A percentile compares a stretch with the other conserved stretches of the same genome.
These are phyloP conservation scores for Aspergillus melleus DNA, from an alignment of 2,329 filamentous ascomycete species.

Conservation along the genomic window DNA sequence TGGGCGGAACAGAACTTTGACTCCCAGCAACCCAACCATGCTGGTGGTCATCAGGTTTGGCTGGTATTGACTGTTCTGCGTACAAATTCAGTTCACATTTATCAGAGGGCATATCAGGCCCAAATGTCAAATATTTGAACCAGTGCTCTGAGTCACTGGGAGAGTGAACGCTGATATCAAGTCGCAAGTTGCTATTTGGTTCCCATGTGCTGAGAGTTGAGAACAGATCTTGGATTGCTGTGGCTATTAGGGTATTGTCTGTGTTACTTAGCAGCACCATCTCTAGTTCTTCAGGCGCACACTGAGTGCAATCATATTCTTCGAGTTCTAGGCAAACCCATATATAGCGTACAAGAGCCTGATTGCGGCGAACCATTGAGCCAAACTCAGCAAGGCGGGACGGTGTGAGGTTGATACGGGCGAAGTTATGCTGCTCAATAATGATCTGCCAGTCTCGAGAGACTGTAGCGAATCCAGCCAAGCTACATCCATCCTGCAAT, in stretches of 20 bases:
- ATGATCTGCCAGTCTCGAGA: too few relatives aligned
- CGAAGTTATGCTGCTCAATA: too few relatives aligned
- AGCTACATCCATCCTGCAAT: too few relatives aligned
- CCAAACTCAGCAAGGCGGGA: too few relatives aligned
- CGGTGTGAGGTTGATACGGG: too few relatives aligned
- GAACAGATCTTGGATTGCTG: slow-evolving; percentile 8
- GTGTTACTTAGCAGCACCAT: too few relatives aligned
- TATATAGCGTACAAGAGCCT: slow-evolving; percentile 1
- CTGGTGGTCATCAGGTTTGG: slow-evolving; percentile 1
- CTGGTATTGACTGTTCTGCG: slow-evolving; percentile 1
- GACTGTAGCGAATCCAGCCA: too few relatives aligned
- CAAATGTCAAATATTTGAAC: slow-evolving; percentile 9
- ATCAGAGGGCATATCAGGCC: slow-evolving; percentile 4
- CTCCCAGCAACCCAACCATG: slow-evolving; percentile 4
- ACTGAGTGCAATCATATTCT: slow-evolving; percentile 5
- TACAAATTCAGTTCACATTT: background rate
- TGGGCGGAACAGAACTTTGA: background rate
- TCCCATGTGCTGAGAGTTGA: slow-evolving; percentile 8
- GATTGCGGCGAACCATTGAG: background rate
- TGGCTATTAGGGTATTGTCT: background rate
- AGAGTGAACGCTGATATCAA: too few relatives aligned
- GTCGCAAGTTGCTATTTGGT: slow-evolving; percentile 1
- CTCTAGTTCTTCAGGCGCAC: background rate
- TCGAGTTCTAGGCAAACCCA: slow-evolving; percentile 1
- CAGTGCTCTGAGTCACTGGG: background rate